Conservation (phyloP, 495 filamentous ascomycete genomes). For the Oleoguttula mirabilis region DNA sequence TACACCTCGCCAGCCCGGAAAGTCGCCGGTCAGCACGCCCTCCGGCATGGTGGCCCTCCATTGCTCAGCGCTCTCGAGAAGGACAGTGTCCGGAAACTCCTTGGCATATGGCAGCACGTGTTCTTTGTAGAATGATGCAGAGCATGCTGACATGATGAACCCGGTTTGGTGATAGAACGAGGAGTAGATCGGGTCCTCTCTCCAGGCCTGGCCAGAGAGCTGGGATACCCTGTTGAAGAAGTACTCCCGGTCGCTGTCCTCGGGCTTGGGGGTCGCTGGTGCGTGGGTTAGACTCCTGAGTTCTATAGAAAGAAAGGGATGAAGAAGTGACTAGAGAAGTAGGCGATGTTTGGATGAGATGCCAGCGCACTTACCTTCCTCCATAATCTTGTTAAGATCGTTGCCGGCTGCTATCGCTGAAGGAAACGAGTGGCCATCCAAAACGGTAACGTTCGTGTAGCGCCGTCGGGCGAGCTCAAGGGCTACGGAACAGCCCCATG, state of each 20-base stretch:
- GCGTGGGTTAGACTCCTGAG: conserved; percentile 1
- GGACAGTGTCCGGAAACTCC: neutral
- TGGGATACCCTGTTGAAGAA: too few species aligned
- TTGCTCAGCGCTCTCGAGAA: neutral
- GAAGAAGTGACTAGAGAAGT: too few species aligned
- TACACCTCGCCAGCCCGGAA: conserved; percentile 41
- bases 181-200: conserved; percentile 36
- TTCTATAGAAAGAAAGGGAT: too few species aligned
- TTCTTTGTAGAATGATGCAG: too few species aligned
- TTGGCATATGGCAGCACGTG: conserved; percentile 29
- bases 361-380: conserved; percentile 34
- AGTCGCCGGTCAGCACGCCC: conserved; percentile 39
- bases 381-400: conserved; percentile 47
- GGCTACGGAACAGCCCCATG: too few species aligned
- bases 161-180: conserved; percentile 40
- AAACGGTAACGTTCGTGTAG: conserved; percentile 36
- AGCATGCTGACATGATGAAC: conserved; percentile 35
- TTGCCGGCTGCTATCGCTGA: conserved; percentile 41
- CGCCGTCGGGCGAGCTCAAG: too few species aligned
- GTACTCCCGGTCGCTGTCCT: conserved; percentile 25
- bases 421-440: conserved; percentile 36
- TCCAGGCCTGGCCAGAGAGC: too few species aligned
- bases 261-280: neutral
- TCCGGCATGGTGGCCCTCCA: conserved; percentile 35
- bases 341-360: too few species aligned